Percentiles rank a stretch among this genome's conserved stretches.
These are phyloP conservation scores for Melampsora abietis-canadensis DNA, from an alignment of 1,284 basidiomycete species.

Conservation along the genomic window DNA sequence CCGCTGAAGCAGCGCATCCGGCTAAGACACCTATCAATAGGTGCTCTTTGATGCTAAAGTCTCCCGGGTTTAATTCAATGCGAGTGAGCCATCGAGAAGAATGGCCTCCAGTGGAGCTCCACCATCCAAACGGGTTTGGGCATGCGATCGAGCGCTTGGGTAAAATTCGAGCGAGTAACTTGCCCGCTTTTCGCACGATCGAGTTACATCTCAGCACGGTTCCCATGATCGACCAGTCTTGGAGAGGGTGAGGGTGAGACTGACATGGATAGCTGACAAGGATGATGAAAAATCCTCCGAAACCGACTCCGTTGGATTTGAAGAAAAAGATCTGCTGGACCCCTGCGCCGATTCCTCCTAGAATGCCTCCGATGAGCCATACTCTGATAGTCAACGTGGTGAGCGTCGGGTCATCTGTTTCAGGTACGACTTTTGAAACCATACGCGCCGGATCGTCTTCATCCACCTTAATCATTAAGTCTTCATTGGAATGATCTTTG, in stretches of 20 bases:
- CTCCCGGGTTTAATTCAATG: slow-evolving; percentile 56
- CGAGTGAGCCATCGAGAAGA: slow-evolving; percentile 18
- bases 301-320: slow-evolving; percentile 26
- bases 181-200: slow-evolving; percentile 13
- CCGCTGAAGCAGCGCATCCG: slow-evolving; percentile 23
- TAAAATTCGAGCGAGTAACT: slow-evolving; percentile 16
- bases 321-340: slow-evolving; percentile 53
- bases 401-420: slow-evolving; percentile 58
- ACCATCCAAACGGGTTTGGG: slow-evolving; percentile 27
- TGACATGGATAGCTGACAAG: slow-evolving; percentile 23
- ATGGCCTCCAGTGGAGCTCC: not conserved
- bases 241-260: not conserved
- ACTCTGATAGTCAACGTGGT: slow-evolving; percentile 59
- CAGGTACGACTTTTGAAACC: slow-evolving; percentile 53
- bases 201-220: not conserved
- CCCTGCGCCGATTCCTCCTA: slow-evolving; percentile 59
- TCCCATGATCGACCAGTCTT: not conserved
- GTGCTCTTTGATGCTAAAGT: slow-evolving; percentile 55
- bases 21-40: slow-evolving; percentile 27
- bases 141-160: slow-evolving; percentile 14
- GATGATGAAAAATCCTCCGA: slow-evolving; percentile 11
- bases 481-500: not conserved
- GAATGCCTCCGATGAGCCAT: slow-evolving; percentile 57
- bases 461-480: not conserved
- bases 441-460: slow-evolving; percentile 17